Percentiles rank a stretch among this genome's conserved stretches.
These are phyloP conservation scores for Diaporthe citriasiana DNA, from an alignment of 2,329 filamentous ascomycete species.

Conservation along the genomic window DNA sequence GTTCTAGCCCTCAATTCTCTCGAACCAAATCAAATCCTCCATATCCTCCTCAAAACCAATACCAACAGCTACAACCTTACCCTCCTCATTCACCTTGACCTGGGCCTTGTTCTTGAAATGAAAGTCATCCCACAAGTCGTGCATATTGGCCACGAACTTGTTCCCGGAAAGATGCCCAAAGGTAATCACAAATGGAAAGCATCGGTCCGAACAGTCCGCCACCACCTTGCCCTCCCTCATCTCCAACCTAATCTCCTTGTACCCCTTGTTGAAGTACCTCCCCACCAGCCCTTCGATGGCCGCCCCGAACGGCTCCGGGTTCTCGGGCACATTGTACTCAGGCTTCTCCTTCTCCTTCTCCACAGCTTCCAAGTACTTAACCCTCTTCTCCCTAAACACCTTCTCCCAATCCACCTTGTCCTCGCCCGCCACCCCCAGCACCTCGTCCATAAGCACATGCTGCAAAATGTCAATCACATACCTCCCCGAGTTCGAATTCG, in stretches of 20 bases:
- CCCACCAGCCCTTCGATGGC: neutral
- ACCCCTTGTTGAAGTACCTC: conserved; percentile 17
- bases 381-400: neutral
- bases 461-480: neutral
- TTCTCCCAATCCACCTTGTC: conserved; percentile 2
- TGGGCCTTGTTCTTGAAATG: conserved; percentile 5
- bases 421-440: neutral
- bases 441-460: neutral
- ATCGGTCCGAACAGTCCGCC: conserved; percentile 11
- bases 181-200: conserved; percentile 12
- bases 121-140: conserved; percentile 14
- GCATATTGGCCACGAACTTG: neutral
- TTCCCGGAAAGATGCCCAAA: conserved; percentile 8
- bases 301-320: conserved; percentile 6
- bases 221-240: conserved; percentile 5
- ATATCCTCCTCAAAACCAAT: conserved; percentile 4
- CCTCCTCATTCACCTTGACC: neutral
- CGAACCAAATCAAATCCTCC: conserved; percentile 22
- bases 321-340: neutral
- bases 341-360: neutral
- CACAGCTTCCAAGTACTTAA: neutral
- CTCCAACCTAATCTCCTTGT: conserved; percentile 13
- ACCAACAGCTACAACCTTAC: neutral
- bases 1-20: neutral
- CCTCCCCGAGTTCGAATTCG: neutral